These are phyloP conservation scores for Dichomitus squalens DNA, from an alignment of 1,284 basidiomycete species.

Conservation along the genomic window DNA sequence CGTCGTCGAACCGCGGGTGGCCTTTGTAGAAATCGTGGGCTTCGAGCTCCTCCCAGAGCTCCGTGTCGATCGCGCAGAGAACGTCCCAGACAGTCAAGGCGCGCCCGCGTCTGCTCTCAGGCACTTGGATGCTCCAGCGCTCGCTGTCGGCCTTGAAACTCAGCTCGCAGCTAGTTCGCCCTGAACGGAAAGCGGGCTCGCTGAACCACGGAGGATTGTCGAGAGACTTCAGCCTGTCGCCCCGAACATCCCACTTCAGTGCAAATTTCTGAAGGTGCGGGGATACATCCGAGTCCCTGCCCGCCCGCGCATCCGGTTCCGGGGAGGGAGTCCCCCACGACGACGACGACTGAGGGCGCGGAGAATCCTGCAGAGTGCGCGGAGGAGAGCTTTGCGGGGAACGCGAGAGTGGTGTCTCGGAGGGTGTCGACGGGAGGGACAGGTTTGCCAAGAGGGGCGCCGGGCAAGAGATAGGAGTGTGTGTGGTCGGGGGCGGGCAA, in stretches of 20 bases:
- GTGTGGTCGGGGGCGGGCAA: not conserved
- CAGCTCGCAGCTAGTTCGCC: not conserved
- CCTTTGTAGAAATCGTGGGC: not conserved
- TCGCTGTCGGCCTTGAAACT: not conserved
- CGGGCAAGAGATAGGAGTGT: no score
- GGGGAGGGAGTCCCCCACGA: not conserved
- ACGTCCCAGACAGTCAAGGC: conserved; percentile 1
- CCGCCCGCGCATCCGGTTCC: not conserved
- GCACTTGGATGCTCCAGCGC: not conserved
- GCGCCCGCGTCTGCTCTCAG: not conserved
- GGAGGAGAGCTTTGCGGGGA: not conserved
- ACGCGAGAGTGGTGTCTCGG: not conserved
- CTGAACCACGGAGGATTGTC: not conserved
- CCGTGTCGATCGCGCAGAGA: not conserved
- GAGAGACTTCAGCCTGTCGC: not conserved
- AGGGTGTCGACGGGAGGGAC: not conserved
- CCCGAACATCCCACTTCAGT: not conserved
- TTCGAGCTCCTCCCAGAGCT: not conserved
- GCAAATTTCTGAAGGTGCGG: not conserved
- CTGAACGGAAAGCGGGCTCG: not conserved
- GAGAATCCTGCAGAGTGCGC: not conserved
- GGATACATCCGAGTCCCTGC: not conserved
- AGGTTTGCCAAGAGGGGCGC: not conserved
- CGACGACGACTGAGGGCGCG: not conserved
- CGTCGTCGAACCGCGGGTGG: not conserved